phyloP scores from a whole-genome alignment of 2,329 filamentous ascomycete species.

The Cordyceps fumosorosea region DNA sequence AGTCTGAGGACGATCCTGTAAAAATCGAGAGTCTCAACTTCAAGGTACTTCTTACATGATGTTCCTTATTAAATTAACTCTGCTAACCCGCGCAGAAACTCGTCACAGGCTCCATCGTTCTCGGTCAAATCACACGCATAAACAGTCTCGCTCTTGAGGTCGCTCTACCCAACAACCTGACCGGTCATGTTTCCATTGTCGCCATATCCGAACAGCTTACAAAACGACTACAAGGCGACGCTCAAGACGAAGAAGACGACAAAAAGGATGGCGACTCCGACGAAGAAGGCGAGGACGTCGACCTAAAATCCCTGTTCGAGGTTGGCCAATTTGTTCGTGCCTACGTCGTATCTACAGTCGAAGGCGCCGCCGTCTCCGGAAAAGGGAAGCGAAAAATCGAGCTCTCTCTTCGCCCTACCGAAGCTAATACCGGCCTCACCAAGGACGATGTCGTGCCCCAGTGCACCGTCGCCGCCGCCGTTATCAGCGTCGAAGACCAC shows the following conservation, averaged over 20 bases:
- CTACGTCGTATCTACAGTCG: constrained; percentile 71
- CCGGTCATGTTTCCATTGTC: constrained; percentile 85
- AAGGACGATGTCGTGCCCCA: constrained; percentile 69
- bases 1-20: constrained; percentile 46
- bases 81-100: constrained; percentile 53
- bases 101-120: constrained; percentile 75
- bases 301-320: constrained; percentile 68
- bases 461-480: constrained; percentile 76
- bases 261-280: constrained; percentile 47
- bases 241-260: constrained; percentile 43
- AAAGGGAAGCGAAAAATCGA: constrained; percentile 79
- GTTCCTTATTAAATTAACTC: constrained; percentile 8
- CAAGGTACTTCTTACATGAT: constrained; percentile 51
- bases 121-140: constrained; percentile 80
- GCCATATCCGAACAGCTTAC: constrained; percentile 79
- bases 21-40: constrained; percentile 84
- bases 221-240: constrained; percentile 64
- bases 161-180: constrained; percentile 86
- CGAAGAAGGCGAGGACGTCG: constrained; percentile 54
- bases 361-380: constrained; percentile 49
- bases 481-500: constrained; percentile 91
- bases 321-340: constrained; percentile 85
- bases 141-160: constrained; percentile 72
- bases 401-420: constrained; percentile 72
- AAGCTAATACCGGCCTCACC: constrained; percentile 69